phyloP scores from a whole-genome alignment of 805 yeast genomes.

The Ogataea trehaloabstinens region DNA sequence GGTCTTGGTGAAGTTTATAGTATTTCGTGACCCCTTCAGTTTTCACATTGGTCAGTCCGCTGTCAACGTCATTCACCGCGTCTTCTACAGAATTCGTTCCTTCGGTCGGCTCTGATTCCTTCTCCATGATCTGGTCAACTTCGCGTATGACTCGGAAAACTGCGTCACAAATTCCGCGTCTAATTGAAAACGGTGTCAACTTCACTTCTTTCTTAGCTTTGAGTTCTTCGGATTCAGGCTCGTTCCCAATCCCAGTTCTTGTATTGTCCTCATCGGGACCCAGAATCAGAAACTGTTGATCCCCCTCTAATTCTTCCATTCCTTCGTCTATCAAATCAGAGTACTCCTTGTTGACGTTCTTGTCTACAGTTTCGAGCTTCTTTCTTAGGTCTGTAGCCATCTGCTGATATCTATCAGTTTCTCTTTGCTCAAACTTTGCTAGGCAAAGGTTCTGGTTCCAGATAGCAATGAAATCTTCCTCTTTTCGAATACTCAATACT shows the following conservation, averaged over 20 bases:
- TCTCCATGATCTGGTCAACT: conserved; percentile 40
- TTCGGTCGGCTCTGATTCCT: neutral
- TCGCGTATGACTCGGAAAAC: conserved; percentile 45
- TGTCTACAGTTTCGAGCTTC: conserved; percentile 8
- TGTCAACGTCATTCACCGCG: conserved; percentile 26
- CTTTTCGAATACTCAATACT: conserved; percentile 56
- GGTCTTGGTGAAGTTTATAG: conserved; percentile 39
- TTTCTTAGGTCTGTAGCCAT: conserved; percentile 7
- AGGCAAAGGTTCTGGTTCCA: conserved; percentile 57
- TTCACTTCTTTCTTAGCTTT: conserved; percentile 18
- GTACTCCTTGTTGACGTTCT: neutral
- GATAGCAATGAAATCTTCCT: conserved; percentile 56
- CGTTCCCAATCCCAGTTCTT: conserved; percentile 18
- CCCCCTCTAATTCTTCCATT: conserved; percentile 7
- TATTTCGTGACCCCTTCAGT: conserved; percentile 46
- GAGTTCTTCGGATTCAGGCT: conserved; percentile 15
- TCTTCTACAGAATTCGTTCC: conserved; percentile 24
- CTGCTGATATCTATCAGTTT: conserved; percentile 7
- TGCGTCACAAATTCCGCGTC: conserved; percentile 45
- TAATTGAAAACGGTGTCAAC: conserved; percentile 42
- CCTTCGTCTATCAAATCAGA: conserved; percentile 5
- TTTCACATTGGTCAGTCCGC: conserved; percentile 36
- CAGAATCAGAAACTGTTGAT: conserved; percentile 10
- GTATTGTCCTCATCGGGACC: conserved; percentile 20
- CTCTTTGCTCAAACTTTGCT: conserved; percentile 22